Conservation (phyloP, 202 grass and related monocot genomes). For the Eragrostis tef region DNA sequence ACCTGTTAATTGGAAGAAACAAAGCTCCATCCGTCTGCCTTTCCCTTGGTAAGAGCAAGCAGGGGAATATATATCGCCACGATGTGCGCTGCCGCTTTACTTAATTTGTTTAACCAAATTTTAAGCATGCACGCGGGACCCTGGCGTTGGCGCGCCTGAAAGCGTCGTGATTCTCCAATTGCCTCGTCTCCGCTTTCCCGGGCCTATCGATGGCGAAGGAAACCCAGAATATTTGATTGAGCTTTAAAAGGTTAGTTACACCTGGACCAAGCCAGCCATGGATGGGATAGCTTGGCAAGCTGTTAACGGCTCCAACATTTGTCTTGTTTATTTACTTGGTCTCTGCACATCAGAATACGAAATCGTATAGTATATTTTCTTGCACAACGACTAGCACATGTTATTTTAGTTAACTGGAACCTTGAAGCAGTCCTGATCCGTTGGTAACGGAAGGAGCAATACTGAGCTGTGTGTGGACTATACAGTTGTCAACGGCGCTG, state of each 20-base stretch:
- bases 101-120: slow-evolving; percentile 24
- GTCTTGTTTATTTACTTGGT: not conserved
- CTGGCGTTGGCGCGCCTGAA: slow-evolving; percentile 25
- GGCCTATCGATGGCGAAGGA: not conserved
- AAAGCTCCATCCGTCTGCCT: not conserved
- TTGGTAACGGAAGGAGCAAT: not conserved
- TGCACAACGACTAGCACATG: slow-evolving; percentile 5
- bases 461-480: not conserved
- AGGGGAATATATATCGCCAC: not conserved
- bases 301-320: slow-evolving; percentile 17
- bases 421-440: not conserved
- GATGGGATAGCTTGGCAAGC: not conserved
- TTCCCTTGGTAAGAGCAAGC: not conserved
- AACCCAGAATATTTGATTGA: not conserved
- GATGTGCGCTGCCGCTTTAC: not conserved
- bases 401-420: not conserved
- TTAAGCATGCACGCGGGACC: not conserved
- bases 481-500: not conserved
- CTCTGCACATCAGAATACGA: not conserved
- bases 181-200: not conserved
- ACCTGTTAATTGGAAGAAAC: not conserved
- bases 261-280: not conserved
- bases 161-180: slow-evolving; percentile 12
- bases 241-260: not conserved
- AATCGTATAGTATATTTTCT: not conserved